Evolutionary conservation across 108 stramenopile genomes (phyloP).

Genomic region (Chaetoceros muelleri): DNA sequence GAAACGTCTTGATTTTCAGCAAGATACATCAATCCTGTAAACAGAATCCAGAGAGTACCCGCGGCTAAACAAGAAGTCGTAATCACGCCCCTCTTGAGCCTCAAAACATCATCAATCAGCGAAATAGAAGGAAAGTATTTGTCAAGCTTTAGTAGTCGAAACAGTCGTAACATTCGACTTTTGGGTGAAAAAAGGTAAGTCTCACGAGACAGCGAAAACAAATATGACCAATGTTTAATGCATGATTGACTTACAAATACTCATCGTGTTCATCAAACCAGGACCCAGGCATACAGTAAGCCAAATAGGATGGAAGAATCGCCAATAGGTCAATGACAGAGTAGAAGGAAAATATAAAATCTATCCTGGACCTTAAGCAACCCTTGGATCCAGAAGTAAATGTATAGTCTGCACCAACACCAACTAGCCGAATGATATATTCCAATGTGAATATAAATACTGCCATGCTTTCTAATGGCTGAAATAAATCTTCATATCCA

Average conservation of each 20-base stretch:
- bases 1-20: conserved; percentile 59
- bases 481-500: conserved; percentile 48
- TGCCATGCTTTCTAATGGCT: conserved; percentile 51
- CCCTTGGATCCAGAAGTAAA: conserved; percentile 28
- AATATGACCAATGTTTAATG: too few relatives aligned
- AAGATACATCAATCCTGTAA: conserved; percentile 64
- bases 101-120: conserved; percentile 80
- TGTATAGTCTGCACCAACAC: conserved; percentile 58
- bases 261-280: conserved; percentile 79
- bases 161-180: conserved; percentile 78
- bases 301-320: conserved; percentile 77
- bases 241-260: too few relatives aligned
- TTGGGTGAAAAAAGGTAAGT: too few relatives aligned
- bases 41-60: conserved; percentile 69
- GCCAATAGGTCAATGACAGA: conserved; percentile 80
- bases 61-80: conserved; percentile 64
- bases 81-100: conserved; percentile 56
- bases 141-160: conserved; percentile 82
- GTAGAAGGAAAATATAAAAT: conserved; percentile 72
- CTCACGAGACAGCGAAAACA: too few relatives aligned
- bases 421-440: conserved; percentile 69
- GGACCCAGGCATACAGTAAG: conserved; percentile 37
- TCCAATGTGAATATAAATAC: conserved; percentile 85
- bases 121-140: conserved; percentile 82
- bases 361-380: conserved; percentile 28